A percentile compares a stretch with the other conserved stretches of the same genome.
phyloP scores from a whole-genome alignment of 179 eudicot species.

The Gypsophila paniculata region DNA sequence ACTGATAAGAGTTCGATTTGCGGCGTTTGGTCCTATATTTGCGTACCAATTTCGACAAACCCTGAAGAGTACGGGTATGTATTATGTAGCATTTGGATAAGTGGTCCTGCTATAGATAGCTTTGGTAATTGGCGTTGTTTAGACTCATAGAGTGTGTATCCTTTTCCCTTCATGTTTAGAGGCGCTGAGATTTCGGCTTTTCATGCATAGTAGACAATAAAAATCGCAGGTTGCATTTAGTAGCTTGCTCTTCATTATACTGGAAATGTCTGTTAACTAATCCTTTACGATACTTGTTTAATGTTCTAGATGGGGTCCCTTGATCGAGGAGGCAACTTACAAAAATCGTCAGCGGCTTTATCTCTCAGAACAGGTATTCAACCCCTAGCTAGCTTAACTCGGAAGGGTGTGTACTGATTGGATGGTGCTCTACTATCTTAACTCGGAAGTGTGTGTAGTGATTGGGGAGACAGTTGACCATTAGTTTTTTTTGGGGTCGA shows the following conservation, averaged over 20 bases:
- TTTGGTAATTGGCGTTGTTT: neutral
- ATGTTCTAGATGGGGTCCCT: constrained; percentile 80
- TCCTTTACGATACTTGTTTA: constrained; percentile 11
- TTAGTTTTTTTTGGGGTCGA: neutral
- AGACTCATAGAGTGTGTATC: neutral
- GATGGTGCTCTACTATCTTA: neutral
- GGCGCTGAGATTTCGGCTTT: neutral
- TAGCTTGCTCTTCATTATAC: neutral
- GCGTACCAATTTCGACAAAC: neutral
- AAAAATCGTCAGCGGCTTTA: constrained; percentile 85
- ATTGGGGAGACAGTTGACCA: neutral
- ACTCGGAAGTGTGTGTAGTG: neutral
- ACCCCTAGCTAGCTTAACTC: neutral
- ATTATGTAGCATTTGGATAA: neutral
- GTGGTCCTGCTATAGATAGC: neutral
- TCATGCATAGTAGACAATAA: neutral
- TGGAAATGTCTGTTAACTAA: neutral
- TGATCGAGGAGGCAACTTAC: constrained; percentile 77
- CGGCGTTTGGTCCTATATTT: neutral
- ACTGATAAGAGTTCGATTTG: no score
- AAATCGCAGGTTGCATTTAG: neutral
- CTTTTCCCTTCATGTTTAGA: neutral
- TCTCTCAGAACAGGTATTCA: constrained; percentile 79
- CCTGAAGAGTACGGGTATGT: neutral
- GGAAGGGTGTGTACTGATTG: neutral